Evolutionary conservation across 495 filamentous ascomycete species (phyloP), one percentile per base, ranked within the genome.

Genomic region (Cercophora newfieldiana): DNA sequence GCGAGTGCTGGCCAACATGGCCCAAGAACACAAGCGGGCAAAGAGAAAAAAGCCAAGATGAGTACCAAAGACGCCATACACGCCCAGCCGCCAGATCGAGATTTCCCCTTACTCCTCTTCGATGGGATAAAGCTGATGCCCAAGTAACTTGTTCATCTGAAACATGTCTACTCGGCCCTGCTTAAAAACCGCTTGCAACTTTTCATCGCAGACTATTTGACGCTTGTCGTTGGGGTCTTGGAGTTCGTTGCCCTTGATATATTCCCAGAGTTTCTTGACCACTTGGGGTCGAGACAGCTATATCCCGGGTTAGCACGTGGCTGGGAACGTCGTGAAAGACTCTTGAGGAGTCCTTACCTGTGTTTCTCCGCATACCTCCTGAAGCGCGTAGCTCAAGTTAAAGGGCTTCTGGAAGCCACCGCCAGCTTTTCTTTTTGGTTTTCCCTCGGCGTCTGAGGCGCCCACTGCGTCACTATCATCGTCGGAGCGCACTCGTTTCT

Each of bases 161-260:
- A 99, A 98, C 96, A 99, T 99, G 71, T 97, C 92, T 37, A 99
- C 89, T 68, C 87, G 90, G 66, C 93, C 90, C 69, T 89, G 86
- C 74, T 94, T 94, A 81, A 99, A 98, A 2, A 99, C 90, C 1
- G 89, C 88, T 33, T 91, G 87, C 88, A 99, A 87, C 55, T 86
- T 85, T 44, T 97, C 92, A 78, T 99, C 96, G 75, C 95, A 99
- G 59, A 86, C 79, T 60, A 99, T 98, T 71, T 96, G 92, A 14
- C 95, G 91, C 72, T 91, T 90, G 77, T 99, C 96, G 62, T 72
- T 88, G 3, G 93, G 94, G 72, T 97, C 94, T 75, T 99, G 95
- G 18, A 99, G 87, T 47, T 91, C 85, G 60, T 91, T 86, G 65
- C 85, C 89, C 67, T 92, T 96, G 70, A 99, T 93, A 70, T 99